phyloP scores from a whole-genome alignment of 2,329 filamentous ascomycete species.

The Aplosporella prunicola region DNA sequence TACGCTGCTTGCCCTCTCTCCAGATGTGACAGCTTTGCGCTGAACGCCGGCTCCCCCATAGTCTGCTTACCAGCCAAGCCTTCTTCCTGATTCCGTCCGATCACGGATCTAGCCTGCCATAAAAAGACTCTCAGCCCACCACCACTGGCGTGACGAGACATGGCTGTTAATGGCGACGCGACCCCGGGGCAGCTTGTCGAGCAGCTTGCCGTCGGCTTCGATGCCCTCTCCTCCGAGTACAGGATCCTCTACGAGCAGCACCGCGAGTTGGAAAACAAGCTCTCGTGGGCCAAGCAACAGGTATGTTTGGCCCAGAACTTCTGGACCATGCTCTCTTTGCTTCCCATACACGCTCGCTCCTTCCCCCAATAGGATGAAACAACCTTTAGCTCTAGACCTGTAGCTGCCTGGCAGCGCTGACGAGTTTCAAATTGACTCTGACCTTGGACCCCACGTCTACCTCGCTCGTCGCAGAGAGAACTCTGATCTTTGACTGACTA shows the following conservation, averaged over 20 bases:
- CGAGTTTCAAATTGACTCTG: slow-evolving; percentile 37
- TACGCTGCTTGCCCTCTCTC: too few relatives aligned
- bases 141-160: too few relatives aligned
- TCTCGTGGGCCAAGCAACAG: slow-evolving; percentile 41
- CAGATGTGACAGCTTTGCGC: too few relatives aligned
- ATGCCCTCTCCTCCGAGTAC: slow-evolving; percentile 38
- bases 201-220: slow-evolving; percentile 38
- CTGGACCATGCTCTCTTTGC: slow-evolving; percentile 5
- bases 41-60: too few relatives aligned
- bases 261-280: slow-evolving; percentile 37
- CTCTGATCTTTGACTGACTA: slow-evolving; percentile 1
- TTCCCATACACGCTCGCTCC: not conserved
- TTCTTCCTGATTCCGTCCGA: too few relatives aligned
- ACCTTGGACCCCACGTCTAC: slow-evolving; percentile 13
- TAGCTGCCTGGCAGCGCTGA: slow-evolving; percentile 37
- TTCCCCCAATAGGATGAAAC: slow-evolving; percentile 32
- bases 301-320: too few relatives aligned
- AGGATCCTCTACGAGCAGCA: slow-evolving; percentile 36
- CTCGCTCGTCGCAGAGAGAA: not conserved
- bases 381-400: slow-evolving; percentile 44
- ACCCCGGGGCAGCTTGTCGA: slow-evolving; percentile 27
- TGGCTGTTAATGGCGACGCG: slow-evolving; percentile 8
- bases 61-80: too few relatives aligned
- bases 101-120: too few relatives aligned
- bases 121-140: too few relatives aligned